phyloP scores from a whole-genome alignment of 1,139 yeast species.

The Debaryomyces sp. region DNA sequence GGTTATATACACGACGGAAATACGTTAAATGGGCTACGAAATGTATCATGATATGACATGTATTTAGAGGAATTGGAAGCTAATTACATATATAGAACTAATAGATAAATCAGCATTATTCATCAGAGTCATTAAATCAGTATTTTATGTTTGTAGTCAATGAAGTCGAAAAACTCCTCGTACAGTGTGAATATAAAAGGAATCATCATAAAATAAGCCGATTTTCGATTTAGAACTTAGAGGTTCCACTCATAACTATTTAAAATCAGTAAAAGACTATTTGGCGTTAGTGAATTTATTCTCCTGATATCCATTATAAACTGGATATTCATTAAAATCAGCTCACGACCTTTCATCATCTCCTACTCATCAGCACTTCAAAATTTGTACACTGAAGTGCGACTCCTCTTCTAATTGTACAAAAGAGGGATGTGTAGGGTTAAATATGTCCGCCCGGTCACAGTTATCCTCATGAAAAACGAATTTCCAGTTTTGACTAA shows the following conservation, averaged over 20 bases:
- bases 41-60: background rate
- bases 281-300: background rate
- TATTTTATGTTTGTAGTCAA: slow-evolving; percentile 56
- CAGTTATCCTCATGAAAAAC: slow-evolving; percentile 51
- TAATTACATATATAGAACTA: background rate
- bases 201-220: slow-evolving; percentile 47
- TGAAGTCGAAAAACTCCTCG: slow-evolving; percentile 50
- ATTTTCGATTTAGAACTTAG: slow-evolving; percentile 6
- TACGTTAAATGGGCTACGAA: slow-evolving; percentile 8
- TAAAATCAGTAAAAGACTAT: slow-evolving; percentile 9
- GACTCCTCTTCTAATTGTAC: slow-evolving; percentile 57
- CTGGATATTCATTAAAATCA: slow-evolving; percentile 23
- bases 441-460: slow-evolving; percentile 84
- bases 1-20: slow-evolving; percentile 6
- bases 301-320: background rate
- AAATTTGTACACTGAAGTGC: slow-evolving; percentile 69
- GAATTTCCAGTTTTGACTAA: slow-evolving; percentile 9
- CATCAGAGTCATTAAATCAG: slow-evolving; percentile 84
- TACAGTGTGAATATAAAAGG: slow-evolving; percentile 64
- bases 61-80: background rate
- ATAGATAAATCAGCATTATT: slow-evolving; percentile 5
- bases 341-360: slow-evolving; percentile 70
- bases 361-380: slow-evolving; percentile 54
- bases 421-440: slow-evolving; percentile 50
- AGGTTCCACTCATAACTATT: slow-evolving; percentile 11